Evolutionary conservation across 176 grass and related monocot species (phyloP).

Genomic region (Chrysopogon serrulatus): DNA sequence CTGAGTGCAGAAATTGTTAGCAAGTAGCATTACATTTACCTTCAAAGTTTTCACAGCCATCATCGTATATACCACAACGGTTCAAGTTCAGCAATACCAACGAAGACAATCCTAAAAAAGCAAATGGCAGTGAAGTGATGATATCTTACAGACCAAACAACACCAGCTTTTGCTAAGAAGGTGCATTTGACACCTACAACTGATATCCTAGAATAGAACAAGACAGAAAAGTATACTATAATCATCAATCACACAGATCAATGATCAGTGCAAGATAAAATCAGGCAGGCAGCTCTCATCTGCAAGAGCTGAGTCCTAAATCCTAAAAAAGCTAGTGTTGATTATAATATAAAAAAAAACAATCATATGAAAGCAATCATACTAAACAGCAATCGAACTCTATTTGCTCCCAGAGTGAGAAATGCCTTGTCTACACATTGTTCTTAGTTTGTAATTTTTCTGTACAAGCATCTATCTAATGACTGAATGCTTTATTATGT

Average conservation of each 20-base stretch:
- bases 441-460: background rate
- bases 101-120: slow-evolving; percentile 58
- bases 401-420: background rate
- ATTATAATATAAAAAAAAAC: no score
- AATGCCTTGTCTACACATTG: background rate
- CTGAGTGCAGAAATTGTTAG: background rate
- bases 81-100: slow-evolving; percentile 73
- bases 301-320: background rate
- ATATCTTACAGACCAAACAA: background rate
- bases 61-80: slow-evolving; percentile 77
- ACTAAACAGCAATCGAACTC: background rate
- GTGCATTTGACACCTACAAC: no score
- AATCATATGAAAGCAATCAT: background rate
- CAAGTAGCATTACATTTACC: slow-evolving; percentile 28
- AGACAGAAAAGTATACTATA: background rate
- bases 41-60: slow-evolving; percentile 68
- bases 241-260: background rate
- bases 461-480: background rate
- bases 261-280: background rate
- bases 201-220: no score
- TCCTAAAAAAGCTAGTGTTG: background rate
- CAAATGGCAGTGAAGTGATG: background rate
- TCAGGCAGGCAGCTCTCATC: background rate
- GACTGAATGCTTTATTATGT: background rate
- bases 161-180: background rate